phyloP scores from a whole-genome alignment of 1,139 yeast species.

The Kodamaea arcana region DNA sequence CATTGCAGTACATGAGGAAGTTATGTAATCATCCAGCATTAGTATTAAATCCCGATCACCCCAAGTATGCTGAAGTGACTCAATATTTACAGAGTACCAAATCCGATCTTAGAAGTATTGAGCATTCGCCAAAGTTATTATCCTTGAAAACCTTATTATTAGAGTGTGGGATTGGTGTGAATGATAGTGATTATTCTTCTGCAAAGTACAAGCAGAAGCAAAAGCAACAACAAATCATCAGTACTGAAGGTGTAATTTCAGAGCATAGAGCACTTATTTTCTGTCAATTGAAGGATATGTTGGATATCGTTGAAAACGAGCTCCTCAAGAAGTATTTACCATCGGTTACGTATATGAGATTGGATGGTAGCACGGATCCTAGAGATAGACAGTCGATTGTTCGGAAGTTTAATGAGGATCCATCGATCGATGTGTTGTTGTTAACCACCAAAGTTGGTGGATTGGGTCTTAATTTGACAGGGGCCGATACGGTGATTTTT shows the following conservation, averaged over 20 bases:
- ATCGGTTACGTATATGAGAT: constrained; percentile 86
- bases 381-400: constrained; percentile 90
- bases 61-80: constrained; percentile 67
- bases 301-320: constrained; percentile 92
- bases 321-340: constrained; percentile 82
- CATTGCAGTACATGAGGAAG: constrained; percentile 94
- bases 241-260: constrained; percentile 73
- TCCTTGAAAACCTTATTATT: constrained; percentile 77
- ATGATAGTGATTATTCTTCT: constrained; percentile 41
- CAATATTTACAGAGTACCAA: constrained; percentile 56
- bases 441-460: constrained; percentile 98
- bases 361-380: constrained; percentile 94
- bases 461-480: constrained; percentile 91
- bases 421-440: constrained; percentile 88
- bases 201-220: constrained; percentile 26
- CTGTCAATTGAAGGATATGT: constrained; percentile 96
- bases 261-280: constrained; percentile 95
- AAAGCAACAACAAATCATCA: constrained; percentile 32
- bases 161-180: constrained; percentile 92
- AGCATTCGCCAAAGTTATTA: constrained; percentile 84
- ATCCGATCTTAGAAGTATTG: constrained; percentile 63
- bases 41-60: constrained; percentile 82
- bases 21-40: constrained; percentile 95
- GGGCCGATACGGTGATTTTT: constrained; percentile 97
- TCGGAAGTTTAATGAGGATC: constrained; percentile 89